Evolutionary conservation across 192 early-diverging fungal genomes (phyloP).

Genomic region (Coemansia reversa): DNA sequence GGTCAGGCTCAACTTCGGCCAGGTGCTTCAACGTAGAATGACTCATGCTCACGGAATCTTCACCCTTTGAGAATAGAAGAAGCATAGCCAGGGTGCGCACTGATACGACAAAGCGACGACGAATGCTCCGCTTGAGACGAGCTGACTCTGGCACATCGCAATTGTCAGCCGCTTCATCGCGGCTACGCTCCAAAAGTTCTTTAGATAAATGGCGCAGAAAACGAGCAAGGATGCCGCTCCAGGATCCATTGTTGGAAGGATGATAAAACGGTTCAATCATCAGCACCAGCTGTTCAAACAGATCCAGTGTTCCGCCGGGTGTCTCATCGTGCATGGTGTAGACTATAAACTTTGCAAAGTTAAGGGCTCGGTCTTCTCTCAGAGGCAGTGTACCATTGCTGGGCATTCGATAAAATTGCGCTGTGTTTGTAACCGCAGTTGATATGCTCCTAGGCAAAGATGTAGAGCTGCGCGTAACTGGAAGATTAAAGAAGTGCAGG

Average conservation of each 20-base stretch:
- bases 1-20: constrained; percentile 66
- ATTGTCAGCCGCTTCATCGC: constrained; percentile 23
- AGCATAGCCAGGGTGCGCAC: constrained; percentile 45
- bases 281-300: constrained; percentile 74
- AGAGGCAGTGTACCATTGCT: constrained; percentile 30
- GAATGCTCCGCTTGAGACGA: constrained; percentile 32
- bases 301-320: constrained; percentile 56
- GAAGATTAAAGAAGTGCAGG: constrained; percentile 49
- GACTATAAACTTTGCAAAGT: constrained; percentile 77
- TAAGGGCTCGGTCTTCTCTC: constrained; percentile 42
- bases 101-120: constrained; percentile 43
- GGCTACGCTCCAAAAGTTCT: constrained; percentile 66
- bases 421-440: constrained; percentile 26
- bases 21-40: constrained; percentile 50
- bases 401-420: constrained; percentile 38
- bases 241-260: constrained; percentile 87
- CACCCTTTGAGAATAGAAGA: constrained; percentile 51
- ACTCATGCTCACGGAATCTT: constrained; percentile 41
- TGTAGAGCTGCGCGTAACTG: constrained; percentile 20
- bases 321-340: constrained; percentile 67
- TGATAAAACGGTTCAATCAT: constrained; percentile 88
- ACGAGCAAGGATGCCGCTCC: constrained; percentile 72
- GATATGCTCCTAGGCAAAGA: constrained; percentile 24
- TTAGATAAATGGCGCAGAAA: constrained; percentile 67
- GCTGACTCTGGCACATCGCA: constrained; percentile 20